A percentile compares a stretch with the other conserved stretches of the same genome.
These are phyloP conservation scores for Pachysandra terminalis DNA, from an alignment of 164 flowering plant genomes.

Conservation along the genomic window DNA sequence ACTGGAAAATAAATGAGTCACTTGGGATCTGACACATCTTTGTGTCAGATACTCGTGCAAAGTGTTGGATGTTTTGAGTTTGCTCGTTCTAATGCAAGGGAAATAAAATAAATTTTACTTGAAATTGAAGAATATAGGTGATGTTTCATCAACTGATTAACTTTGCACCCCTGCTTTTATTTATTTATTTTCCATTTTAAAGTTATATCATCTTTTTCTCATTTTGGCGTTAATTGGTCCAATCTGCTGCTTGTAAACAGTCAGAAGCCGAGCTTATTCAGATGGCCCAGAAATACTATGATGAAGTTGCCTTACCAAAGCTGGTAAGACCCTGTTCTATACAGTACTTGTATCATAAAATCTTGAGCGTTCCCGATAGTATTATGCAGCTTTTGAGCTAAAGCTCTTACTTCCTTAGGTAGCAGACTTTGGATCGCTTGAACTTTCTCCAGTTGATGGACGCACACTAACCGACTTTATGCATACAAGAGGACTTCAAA, in stretches of 20 bases:
- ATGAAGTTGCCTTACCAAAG: slow-evolving; percentile 85
- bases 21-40: neutral
- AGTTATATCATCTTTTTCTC: neutral
- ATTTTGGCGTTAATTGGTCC: neutral
- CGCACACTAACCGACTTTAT: slow-evolving; percentile 92
- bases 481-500: slow-evolving; percentile 87
- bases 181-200: neutral
- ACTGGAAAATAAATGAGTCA: neutral
- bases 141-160: neutral
- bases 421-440: slow-evolving; percentile 90
- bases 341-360: slow-evolving; percentile 4
- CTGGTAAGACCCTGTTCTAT: slow-evolving; percentile 50
- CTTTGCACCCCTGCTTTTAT: neutral
- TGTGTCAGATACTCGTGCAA: neutral
- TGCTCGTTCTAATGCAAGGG: no score
- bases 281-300: slow-evolving; percentile 69
- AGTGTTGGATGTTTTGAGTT: neutral
- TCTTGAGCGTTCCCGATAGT: neutral
- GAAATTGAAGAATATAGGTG: no score
- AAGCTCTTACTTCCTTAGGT: slow-evolving; percentile 42
- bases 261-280: slow-evolving; percentile 62
- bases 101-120: no score
- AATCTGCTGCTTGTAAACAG: slow-evolving; percentile 38
- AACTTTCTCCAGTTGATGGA: slow-evolving; percentile 97
- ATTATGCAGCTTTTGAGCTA: slow-evolving; percentile 4